phyloP scores from a whole-genome alignment of 2,329 filamentous ascomycete species.

The Sporothrix globosa region DNA sequence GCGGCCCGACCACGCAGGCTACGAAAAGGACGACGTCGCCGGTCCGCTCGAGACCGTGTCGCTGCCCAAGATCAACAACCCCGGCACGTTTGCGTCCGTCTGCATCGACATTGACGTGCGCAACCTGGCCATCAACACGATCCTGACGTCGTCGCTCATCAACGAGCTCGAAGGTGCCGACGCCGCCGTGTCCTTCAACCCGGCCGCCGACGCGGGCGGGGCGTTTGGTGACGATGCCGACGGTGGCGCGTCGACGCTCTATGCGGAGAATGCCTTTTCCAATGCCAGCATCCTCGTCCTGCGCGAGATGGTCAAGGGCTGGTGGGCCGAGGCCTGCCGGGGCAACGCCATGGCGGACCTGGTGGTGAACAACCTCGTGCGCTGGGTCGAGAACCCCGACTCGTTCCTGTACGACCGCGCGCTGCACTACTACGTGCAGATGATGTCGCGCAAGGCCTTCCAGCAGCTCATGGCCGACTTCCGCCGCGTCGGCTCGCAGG shows the following conservation, averaged over 20 bases:
- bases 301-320: conserved; percentile 96
- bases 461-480: conserved; percentile 98
- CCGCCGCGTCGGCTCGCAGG: conserved; percentile 87
- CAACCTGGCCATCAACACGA: conserved; percentile 96
- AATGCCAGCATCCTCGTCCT: conserved; percentile 87
- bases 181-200: conserved; percentile 84
- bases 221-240: conserved; percentile 66
- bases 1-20: conserved; percentile 90
- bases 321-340: conserved; percentile 93
- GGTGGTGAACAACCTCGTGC: conserved; percentile 94
- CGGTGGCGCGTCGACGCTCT: conserved; percentile 66
- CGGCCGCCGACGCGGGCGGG: conserved; percentile 58
- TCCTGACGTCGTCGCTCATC: conserved; percentile 92
- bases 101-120: conserved; percentile 94
- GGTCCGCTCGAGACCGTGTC: conserved; percentile 82
- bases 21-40: conserved; percentile 88
- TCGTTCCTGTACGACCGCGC: conserved; percentile 95
- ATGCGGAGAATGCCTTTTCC: conserved; percentile 89
- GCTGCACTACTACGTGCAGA: conserved; percentile 95
- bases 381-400: conserved; percentile 92
- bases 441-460: conserved; percentile 97
- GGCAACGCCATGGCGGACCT: conserved; percentile 95
- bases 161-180: conserved; percentile 92
- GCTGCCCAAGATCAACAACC: conserved; percentile 92
- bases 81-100: conserved; percentile 91